Evolutionary conservation across 768 basidiomycete species (phyloP), one percentile per base, ranked within the genome.

Genomic region (Collybiopsis luxurians): DNA sequence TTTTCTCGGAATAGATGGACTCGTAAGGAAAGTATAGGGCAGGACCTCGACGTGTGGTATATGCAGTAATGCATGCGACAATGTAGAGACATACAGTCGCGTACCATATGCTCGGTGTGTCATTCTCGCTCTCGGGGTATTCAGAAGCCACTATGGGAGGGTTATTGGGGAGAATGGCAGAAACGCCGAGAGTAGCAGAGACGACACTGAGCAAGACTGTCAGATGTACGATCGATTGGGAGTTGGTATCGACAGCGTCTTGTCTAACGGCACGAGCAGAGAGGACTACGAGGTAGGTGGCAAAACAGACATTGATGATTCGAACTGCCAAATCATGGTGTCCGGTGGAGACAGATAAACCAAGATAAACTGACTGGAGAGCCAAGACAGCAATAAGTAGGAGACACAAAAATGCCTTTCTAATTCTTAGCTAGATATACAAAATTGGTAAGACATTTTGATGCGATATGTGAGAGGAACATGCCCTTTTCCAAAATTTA

Each of bases 1-100:
- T 82, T 70, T 91, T 92, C 48, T 86, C 79, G 0, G 88, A 83
- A 66, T 94, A 95, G 34, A 95, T 86, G 11, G 72, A 71, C 55
- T 85, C 79, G n/a, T 85, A 74, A 1, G 90, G 87, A 64, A 83
- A 91, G 65, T 92, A 82, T 4, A 95, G 73, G 9, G 77, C 72
- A 0, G 95, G 95, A 0, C 93, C 93, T 36, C 80, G 75, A 2
- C 88, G 89, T 1, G 85, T 87, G n/a, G 86, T 75, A 39, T 75
- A 69, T 7, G 69, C 68, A 9, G 73, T 47, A 34, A 73, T 56
- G 55, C 73, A 73, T 2, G 78, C 71, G 17, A 81, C 36, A 24
- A 71, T 66, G 61, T 86, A 88, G 19, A 87, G 65, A 4, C 63
- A 73, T 15, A 87, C 64, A 9, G 77, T 72, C 2, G 77, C 67